These are phyloP conservation scores for Kwoniella sp. DNA, from an alignment of 768 basidiomycete species.

Conservation along the genomic window DNA sequence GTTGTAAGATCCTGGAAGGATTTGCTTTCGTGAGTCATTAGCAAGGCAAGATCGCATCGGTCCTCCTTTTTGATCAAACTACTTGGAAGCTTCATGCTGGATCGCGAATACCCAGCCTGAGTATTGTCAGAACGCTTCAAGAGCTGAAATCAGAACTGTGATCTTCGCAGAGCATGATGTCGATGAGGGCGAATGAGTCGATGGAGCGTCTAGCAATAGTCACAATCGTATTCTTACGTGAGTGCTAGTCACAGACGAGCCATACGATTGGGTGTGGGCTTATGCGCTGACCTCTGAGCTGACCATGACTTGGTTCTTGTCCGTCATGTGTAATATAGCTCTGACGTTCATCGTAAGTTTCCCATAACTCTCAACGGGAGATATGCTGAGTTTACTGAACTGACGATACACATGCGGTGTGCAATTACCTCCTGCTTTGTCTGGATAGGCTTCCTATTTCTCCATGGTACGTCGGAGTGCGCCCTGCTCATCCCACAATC, in stretches of 20 bases:
- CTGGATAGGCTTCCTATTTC: slow-evolving; percentile 8
- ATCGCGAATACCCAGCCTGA: too few species aligned
- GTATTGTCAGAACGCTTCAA: too few species aligned
- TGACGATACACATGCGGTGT: neutral
- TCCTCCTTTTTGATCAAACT: too few species aligned
- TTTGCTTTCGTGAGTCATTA: slow-evolving; percentile 5
- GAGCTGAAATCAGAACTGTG: neutral
- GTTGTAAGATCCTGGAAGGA: neutral
- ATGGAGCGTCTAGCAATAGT: slow-evolving; percentile 10
- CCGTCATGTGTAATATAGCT: neutral
- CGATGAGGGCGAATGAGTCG: slow-evolving; percentile 7
- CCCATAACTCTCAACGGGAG: neutral
- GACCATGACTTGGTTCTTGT: too few species aligned
- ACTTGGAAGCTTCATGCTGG: too few species aligned
- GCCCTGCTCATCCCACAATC: too few species aligned
- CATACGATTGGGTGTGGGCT: too few species aligned
- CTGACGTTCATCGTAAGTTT: slow-evolving; percentile 8
- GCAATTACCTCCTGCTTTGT: too few species aligned
- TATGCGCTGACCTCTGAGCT: neutral
- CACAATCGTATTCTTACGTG: slow-evolving; percentile 5
- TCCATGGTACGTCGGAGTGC: slow-evolving; percentile 1
- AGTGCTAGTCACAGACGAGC: neutral
- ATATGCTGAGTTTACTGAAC: neutral
- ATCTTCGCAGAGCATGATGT: slow-evolving; percentile 4
- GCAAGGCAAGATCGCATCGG: too few species aligned